Evolutionary conservation across 208 protist genomes (phyloP).

Genomic region (Leptomonas seymouri): DNA sequence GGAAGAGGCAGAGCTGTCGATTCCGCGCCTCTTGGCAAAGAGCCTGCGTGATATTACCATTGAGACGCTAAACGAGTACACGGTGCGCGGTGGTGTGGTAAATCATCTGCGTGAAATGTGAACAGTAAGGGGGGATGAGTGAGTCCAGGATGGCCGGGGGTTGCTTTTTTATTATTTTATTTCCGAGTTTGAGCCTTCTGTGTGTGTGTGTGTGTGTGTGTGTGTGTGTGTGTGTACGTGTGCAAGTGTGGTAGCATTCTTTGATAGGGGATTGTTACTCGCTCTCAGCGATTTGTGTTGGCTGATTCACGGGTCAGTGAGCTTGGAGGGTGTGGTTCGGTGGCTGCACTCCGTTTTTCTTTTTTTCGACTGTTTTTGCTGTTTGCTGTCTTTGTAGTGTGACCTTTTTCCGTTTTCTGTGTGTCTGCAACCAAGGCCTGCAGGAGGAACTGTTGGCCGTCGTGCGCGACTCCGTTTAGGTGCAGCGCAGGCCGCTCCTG

Average conservation of each 20-base stretch:
- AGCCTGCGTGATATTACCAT: constrained; percentile 63
- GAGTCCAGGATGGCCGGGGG: background rate
- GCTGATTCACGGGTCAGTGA: too few relatives aligned
- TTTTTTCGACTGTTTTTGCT: too few relatives aligned
- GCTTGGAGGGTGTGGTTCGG: too few relatives aligned
- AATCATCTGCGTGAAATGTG: constrained; percentile 42
- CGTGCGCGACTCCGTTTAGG: background rate
- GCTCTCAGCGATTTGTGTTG: too few relatives aligned
- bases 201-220: constrained; percentile 7
- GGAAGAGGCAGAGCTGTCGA: constrained; percentile 42
- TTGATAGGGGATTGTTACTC: too few relatives aligned
- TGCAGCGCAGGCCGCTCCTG: background rate
- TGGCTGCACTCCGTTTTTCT: too few relatives aligned
- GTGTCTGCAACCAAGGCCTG: too few relatives aligned
- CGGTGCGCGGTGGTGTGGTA: constrained; percentile 31
- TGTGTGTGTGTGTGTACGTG: background rate
- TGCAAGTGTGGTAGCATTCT: too few relatives aligned
- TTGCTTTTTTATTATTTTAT: constrained; percentile 8
- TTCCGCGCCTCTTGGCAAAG: constrained; percentile 42
- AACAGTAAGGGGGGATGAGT: background rate
- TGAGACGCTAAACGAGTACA: constrained; percentile 60
- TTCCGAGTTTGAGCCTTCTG: constrained; percentile 10
- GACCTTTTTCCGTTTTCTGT: too few relatives aligned
- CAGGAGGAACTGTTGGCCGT: background rate
- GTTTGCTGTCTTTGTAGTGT: too few relatives aligned